Evolutionary conservation across 2,329 filamentous ascomycete species (phyloP).

Genomic region (Leptographium flavum): DNA sequence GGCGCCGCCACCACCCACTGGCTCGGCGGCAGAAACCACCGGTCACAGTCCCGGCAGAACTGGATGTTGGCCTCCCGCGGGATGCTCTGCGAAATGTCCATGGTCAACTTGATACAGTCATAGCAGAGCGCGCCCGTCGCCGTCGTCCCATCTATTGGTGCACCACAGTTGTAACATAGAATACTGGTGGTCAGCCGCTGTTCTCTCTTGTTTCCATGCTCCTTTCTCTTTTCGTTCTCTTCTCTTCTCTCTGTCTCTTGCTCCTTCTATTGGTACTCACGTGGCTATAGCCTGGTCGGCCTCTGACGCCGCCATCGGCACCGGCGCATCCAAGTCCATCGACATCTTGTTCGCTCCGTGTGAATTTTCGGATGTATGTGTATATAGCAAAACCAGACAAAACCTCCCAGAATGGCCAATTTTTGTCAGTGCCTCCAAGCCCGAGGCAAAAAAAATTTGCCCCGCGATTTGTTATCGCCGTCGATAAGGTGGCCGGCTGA

Average conservation of each 20-base stretch:
- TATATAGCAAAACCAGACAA: neutral
- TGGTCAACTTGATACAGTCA: slow-evolving; percentile 87
- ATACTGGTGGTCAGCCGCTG: slow-evolving; percentile 38
- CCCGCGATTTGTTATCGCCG: slow-evolving; percentile 6
- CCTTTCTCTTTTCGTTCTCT: neutral
- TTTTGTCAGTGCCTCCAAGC: neutral
- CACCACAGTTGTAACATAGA: slow-evolving; percentile 95
- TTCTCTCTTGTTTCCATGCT: neutral
- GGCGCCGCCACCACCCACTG: slow-evolving; percentile 75
- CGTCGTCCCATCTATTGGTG: slow-evolving; percentile 82
- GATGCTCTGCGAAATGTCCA: slow-evolving; percentile 85
- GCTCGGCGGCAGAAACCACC: slow-evolving; percentile 76
- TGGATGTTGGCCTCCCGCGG: slow-evolving; percentile 82
- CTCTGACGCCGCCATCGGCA: slow-evolving; percentile 15
- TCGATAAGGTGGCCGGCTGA: slow-evolving; percentile 5
- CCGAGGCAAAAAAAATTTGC: slow-evolving; percentile 8
- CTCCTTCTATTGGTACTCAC: slow-evolving; percentile 11
- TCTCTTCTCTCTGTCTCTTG: neutral
- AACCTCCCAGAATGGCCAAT: neutral
- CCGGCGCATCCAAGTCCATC: slow-evolving; percentile 20
- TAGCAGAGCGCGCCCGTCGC: slow-evolving; percentile 81
- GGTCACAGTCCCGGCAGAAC: slow-evolving; percentile 87
- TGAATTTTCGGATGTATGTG: neutral
- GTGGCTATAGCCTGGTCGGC: slow-evolving; percentile 17
- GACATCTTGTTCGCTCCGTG: slow-evolving; percentile 3